These are phyloP conservation scores for Chytriomyces sp. DNA, from an alignment of 192 early-diverging fungal species.

Conservation along the genomic window DNA sequence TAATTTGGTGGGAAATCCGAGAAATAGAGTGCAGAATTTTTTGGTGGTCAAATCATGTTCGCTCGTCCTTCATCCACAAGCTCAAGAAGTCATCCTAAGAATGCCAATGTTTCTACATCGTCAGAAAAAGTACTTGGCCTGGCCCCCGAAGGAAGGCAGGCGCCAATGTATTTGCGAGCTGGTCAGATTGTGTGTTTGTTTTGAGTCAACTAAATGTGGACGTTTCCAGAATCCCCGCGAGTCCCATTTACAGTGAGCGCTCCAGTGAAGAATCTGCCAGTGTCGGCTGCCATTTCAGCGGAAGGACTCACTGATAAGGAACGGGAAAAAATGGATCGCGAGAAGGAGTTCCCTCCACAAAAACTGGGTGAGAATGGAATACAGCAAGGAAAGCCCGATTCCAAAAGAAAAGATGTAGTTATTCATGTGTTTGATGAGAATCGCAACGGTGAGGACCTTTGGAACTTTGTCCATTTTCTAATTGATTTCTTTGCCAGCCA, in stretches of 20 bases:
- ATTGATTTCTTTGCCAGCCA: constrained; percentile 31
- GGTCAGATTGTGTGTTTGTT: not conserved
- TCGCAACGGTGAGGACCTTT: constrained; percentile 45
- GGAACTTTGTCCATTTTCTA: not conserved
- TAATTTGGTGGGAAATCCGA: no score
- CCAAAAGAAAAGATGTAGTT: constrained; percentile 38
- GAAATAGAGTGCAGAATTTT: no score
- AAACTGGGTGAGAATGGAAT: no score
- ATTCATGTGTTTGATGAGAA: constrained; percentile 60
- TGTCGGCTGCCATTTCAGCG: not conserved
- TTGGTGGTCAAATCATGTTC: no score
- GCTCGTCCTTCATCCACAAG: no score
- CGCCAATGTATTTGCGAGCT: constrained; percentile 11
- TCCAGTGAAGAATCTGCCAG: not conserved
- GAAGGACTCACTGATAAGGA: not conserved
- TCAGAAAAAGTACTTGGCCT: not conserved
- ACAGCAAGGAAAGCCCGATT: not conserved
- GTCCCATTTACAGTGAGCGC: not conserved
- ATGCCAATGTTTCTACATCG: no score
- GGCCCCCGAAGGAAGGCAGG: constrained; percentile 18
- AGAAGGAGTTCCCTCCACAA: no score
- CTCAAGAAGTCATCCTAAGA: no score
- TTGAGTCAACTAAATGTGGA: no score
- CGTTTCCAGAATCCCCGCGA: not conserved
- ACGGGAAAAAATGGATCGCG: no score